These are phyloP conservation scores for Arthrocladium fulminans DNA, from an alignment of 2,329 filamentous ascomycete species.

Conservation along the genomic window DNA sequence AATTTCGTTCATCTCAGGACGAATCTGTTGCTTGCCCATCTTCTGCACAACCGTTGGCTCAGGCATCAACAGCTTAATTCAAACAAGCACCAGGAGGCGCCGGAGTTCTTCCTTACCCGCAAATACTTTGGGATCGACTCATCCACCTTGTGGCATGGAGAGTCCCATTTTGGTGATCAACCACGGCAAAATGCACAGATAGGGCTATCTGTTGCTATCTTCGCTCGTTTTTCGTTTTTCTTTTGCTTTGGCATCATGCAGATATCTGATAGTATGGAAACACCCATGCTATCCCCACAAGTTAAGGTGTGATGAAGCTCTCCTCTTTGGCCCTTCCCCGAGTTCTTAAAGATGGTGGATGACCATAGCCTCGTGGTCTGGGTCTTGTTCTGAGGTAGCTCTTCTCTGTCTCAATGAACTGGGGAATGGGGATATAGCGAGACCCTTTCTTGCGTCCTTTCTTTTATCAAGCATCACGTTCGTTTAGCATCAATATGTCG, in stretches of 20 bases:
- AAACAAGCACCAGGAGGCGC: not conserved
- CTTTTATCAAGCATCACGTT: constrained; percentile 1
- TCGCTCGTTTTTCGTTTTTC: not conserved
- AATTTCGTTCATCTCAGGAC: not conserved
- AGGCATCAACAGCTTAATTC: constrained; percentile 1
- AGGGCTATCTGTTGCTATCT: not conserved
- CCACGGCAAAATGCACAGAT: not conserved
- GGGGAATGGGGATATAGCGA: constrained; percentile 1
- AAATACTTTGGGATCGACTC: not conserved
- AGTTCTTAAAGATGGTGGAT: not conserved
- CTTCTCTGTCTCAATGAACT: not conserved
- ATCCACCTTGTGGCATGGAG: not conserved
- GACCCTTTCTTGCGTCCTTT: not conserved
- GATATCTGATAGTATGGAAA: not conserved
- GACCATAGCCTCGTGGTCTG: not conserved
- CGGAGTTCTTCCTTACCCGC: not conserved
- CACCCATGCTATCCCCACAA: constrained; percentile 1
- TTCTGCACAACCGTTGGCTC: not conserved
- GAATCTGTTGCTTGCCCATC: not conserved
- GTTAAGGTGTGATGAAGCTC: not conserved
- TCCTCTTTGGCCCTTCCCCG: not conserved
- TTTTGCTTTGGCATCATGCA: not conserved
- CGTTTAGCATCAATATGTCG: constrained; percentile 1
- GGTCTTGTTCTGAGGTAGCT: not conserved
- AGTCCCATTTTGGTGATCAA: not conserved